phyloP scores from a whole-genome alignment of 2,329 filamentous ascomycete genomes.

The Botryotinia convoluta region DNA sequence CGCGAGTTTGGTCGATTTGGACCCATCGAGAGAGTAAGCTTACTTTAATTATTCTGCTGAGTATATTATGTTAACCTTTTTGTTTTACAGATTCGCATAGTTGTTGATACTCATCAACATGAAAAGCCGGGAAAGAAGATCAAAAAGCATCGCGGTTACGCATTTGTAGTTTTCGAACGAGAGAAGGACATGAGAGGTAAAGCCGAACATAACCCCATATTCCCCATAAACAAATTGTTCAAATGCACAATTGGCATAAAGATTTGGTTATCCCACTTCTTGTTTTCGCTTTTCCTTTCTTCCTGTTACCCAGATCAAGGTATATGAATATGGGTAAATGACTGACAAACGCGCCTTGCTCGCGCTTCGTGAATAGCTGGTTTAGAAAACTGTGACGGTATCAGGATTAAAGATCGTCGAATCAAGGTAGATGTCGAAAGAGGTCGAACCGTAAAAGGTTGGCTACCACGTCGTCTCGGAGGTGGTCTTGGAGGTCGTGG shows the following conservation, averaged over 20 bases:
- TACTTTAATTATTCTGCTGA: neutral
- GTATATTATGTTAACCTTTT: conserved; percentile 21
- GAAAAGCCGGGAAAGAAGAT: conserved; percentile 73
- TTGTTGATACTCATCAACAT: conserved; percentile 70
- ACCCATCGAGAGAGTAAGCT: conserved; percentile 80
- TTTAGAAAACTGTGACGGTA: conserved; percentile 79
- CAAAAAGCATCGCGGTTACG: conserved; percentile 84
- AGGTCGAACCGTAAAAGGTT: conserved; percentile 88
- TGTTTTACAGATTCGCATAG: conserved; percentile 71
- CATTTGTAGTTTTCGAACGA: conserved; percentile 93
- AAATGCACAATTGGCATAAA: conserved; percentile 42
- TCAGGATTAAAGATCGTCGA: conserved; percentile 86
- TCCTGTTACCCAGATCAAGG: conserved; percentile 39
- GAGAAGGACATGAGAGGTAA: conserved; percentile 99
- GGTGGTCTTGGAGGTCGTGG: conserved; percentile 89
- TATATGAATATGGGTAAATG: conserved; percentile 56
- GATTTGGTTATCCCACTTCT: conserved; percentile 42
- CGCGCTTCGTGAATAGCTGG: conserved; percentile 71
- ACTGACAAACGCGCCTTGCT: conserved; percentile 67
- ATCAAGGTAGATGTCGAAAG: conserved; percentile 96
- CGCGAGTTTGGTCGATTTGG: conserved; percentile 92
- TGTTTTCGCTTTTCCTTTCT: conserved; percentile 39
- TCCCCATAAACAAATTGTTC: conserved; percentile 36
- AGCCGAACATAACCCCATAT: conserved; percentile 44
- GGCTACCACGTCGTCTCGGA: conserved; percentile 87